These are phyloP conservation scores for Dichomitus squalens DNA, from an alignment of 1,284 basidiomycete genomes.

Conservation along the genomic window DNA sequence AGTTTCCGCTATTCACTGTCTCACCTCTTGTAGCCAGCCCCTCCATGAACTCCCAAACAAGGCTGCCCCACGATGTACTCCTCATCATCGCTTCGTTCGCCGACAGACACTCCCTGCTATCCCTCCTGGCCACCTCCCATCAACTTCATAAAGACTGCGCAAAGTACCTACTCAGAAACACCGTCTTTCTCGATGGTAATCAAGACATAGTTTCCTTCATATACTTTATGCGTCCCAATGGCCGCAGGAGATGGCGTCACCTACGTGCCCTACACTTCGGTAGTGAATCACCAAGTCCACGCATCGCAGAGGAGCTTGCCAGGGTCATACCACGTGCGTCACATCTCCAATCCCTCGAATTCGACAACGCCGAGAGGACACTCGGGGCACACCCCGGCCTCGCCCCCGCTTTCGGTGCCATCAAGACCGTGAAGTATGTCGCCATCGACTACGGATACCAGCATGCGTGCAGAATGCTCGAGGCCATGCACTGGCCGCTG, in stretches of 20 bases:
- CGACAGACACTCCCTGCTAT: neutral
- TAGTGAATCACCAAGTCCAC: neutral
- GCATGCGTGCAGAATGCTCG: slow-evolving; percentile 10
- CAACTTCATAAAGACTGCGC: slow-evolving; percentile 4
- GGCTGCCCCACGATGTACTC: slow-evolving; percentile 7
- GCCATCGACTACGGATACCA: slow-evolving; percentile 4
- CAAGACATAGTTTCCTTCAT: slow-evolving; percentile 4
- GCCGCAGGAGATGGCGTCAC: slow-evolving; percentile 9
- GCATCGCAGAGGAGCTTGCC: slow-evolving; percentile 3
- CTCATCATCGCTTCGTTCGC: slow-evolving; percentile 6
- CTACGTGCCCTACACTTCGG: slow-evolving; percentile 1
- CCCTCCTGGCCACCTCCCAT: neutral
- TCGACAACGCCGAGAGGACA: slow-evolving; percentile 1
- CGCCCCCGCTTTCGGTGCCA: slow-evolving; percentile 4
- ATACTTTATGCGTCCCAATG: slow-evolving; percentile 6
- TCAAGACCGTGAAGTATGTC: slow-evolving; percentile 8
- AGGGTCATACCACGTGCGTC: slow-evolving; percentile 5
- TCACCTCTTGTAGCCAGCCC: no score
- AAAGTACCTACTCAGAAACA: neutral
- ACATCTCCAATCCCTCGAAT: slow-evolving; percentile 2
- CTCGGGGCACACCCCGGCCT: slow-evolving; percentile 7
- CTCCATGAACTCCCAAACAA: neutral
- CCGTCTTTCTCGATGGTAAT: neutral
- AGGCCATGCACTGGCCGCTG: slow-evolving; percentile 11
- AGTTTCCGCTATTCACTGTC: no score